phyloP scores from a whole-genome alignment of 345 rosid species.

The Eucalyptus tenuipes region DNA sequence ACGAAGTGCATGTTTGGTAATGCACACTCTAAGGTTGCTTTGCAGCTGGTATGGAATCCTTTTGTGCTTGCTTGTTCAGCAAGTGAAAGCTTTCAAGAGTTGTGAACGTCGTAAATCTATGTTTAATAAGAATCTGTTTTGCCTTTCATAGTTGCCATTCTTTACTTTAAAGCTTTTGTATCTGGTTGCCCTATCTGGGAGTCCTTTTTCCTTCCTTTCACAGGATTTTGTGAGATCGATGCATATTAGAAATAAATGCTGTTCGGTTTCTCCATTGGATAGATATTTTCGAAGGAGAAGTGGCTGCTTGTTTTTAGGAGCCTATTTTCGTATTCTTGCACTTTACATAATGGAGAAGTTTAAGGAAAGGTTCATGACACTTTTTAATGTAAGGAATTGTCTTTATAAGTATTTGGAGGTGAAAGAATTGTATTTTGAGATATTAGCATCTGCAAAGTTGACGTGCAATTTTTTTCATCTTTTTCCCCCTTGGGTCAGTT shows the following conservation, averaged over 20 bases:
- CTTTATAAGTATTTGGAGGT: not conserved
- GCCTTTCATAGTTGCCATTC: slow-evolving; percentile 16
- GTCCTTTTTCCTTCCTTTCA: not conserved
- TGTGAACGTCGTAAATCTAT: not conserved
- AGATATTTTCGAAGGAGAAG: slow-evolving; percentile 18
- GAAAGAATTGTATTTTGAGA: not conserved
- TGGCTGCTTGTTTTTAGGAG: slow-evolving; percentile 20
- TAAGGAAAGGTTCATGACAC: slow-evolving; percentile 17
- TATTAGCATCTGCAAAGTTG: not conserved
- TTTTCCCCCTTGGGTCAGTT: not conserved
- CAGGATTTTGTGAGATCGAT: not conserved
- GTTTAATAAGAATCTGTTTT: not conserved
- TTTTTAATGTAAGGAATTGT: slow-evolving; percentile 20
- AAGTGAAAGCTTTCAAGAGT: slow-evolving; percentile 12
- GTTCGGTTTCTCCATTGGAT: slow-evolving; percentile 6
- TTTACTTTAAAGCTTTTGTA: slow-evolving; percentile 17
- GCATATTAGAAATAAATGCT: slow-evolving; percentile 8
- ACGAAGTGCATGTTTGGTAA: not conserved
- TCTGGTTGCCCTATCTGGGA: not conserved
- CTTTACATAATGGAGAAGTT: slow-evolving; percentile 9
- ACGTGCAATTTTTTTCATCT: not conserved
- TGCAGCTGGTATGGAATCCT: not conserved
- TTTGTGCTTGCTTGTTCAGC: slow-evolving; percentile 23
- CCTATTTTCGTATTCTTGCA: slow-evolving; percentile 3
- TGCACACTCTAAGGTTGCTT: not conserved